Conservation (phyloP, 2,329 filamentous ascomycete species). For the Pseudovirgaria hyperparasitica region DNA sequence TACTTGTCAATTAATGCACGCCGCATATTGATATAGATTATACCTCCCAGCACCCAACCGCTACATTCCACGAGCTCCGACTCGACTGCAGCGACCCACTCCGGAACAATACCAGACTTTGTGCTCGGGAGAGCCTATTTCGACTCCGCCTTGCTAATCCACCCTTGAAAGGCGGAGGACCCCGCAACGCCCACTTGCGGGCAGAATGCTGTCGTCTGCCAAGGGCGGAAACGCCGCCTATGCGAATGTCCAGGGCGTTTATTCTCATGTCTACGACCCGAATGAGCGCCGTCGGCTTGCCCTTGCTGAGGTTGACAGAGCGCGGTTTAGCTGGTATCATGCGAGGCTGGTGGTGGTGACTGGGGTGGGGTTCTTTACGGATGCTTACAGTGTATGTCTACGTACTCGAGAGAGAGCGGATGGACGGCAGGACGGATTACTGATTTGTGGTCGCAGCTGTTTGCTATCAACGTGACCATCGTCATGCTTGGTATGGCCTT, state of each 20-base stretch:
- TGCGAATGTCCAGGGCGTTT: slow-evolving; percentile 18
- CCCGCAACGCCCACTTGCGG: too few species aligned
- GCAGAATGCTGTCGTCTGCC: too few species aligned
- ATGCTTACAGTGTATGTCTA: slow-evolving; percentile 48
- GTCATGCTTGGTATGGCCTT: slow-evolving; percentile 67
- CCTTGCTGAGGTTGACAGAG: slow-evolving; percentile 23
- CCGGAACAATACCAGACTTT: too few species aligned
- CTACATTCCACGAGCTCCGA: too few species aligned
- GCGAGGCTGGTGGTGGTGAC: slow-evolving; percentile 65
- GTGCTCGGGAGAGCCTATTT: too few species aligned
- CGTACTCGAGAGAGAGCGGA: neutral
- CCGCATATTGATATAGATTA: too few species aligned
- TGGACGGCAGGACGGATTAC: too few species aligned
- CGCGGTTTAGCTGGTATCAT: slow-evolving; percentile 47
- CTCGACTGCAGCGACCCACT: too few species aligned
- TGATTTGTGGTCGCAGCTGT: slow-evolving; percentile 36
- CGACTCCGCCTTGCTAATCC: too few species aligned
- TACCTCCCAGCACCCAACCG: too few species aligned
- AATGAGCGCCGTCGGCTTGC: slow-evolving; percentile 24
- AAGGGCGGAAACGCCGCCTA: slow-evolving; percentile 21
- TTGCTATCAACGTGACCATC: slow-evolving; percentile 58
- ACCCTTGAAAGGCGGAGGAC: too few species aligned
- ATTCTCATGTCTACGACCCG: slow-evolving; percentile 14
- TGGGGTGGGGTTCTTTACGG: slow-evolving; percentile 80
- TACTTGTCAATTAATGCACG: too few species aligned